A percentile compares a stretch with the other conserved stretches of the same genome.
These are phyloP conservation scores for Fusarium palustre DNA, from an alignment of 2,329 filamentous ascomycete genomes.

Conservation along the genomic window DNA sequence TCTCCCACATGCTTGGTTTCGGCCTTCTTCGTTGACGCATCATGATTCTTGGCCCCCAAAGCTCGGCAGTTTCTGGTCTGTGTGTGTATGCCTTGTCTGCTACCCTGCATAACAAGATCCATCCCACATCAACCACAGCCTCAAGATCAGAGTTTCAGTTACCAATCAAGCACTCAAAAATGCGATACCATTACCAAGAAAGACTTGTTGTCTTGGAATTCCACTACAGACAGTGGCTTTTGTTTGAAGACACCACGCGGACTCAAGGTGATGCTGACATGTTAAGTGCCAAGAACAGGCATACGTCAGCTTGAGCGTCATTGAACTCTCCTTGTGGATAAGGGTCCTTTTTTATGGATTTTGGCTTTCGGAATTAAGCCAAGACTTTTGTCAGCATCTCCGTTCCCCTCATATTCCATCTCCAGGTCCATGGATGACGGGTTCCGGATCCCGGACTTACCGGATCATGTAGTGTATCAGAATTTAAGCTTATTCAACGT, in stretches of 20 bases:
- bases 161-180: neutral
- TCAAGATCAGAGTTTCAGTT: neutral
- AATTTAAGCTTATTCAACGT: slow-evolving; percentile 24
- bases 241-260: neutral
- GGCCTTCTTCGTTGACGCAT: too few relatives aligned
- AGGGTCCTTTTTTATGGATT: neutral
- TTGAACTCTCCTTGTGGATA: slow-evolving; percentile 16
- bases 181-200: neutral
- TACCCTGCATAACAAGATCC: neutral
- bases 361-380: slow-evolving; percentile 21
- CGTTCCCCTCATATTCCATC: neutral
- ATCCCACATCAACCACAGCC: too few relatives aligned
- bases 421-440: slow-evolving; percentile 1
- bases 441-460: slow-evolving; percentile 8
- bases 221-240: neutral
- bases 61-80: neutral
- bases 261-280: slow-evolving; percentile 14
- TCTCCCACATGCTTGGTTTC: neutral
- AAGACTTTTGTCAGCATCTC: slow-evolving; percentile 12
- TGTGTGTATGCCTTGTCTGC: neutral
- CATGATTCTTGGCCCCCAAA: neutral
- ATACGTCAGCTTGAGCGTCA: slow-evolving; percentile 32
- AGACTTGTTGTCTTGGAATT: neutral
- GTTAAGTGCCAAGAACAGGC: slow-evolving; percentile 16
- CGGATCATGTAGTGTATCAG: neutral